Evolutionary conservation across 1,284 basidiomycete genomes (phyloP).

Genomic region (Apiotrichum porosum): DNA sequence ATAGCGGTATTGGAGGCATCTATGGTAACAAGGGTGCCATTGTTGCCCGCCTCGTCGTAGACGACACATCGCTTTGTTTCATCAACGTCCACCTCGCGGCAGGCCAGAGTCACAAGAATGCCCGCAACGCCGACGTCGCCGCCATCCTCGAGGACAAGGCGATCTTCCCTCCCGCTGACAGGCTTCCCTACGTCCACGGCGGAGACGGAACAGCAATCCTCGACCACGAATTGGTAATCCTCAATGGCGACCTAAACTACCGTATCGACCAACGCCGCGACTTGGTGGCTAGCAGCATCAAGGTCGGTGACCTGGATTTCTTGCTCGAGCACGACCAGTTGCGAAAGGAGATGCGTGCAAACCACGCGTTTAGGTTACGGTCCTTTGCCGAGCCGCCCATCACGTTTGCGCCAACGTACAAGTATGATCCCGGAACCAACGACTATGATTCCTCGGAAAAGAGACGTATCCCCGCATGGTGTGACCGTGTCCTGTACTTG

Average conservation of each 20-base stretch:
- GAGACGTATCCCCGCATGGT: conserved; percentile 86
- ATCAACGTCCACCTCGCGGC: conserved; percentile 96
- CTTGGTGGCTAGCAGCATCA: conserved; percentile 64
- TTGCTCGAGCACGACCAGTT: conserved; percentile 83
- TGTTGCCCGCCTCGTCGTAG: conserved; percentile 78
- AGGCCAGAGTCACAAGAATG: conserved; percentile 74
- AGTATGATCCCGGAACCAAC: conserved; percentile 75
- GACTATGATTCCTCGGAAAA: conserved; percentile 88
- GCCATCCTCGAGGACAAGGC: conserved; percentile 76
- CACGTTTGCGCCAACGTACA: conserved; percentile 86
- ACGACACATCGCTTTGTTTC: conserved; percentile 87
- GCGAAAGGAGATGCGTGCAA: conserved; percentile 75
- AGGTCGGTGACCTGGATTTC: conserved; percentile 59
- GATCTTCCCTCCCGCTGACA: conserved; percentile 59
- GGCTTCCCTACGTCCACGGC: conserved; percentile 73
- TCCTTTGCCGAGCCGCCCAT: conserved; percentile 77
- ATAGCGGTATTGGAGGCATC: conserved; percentile 76
- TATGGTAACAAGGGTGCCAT: conserved; percentile 99
- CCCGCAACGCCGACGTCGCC: conserved; percentile 79
- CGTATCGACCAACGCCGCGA: conserved; percentile 88
- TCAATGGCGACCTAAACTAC: conserved; percentile 66
- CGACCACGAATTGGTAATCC: conserved; percentile 90
- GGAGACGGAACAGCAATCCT: conserved; percentile 91
- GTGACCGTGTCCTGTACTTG: conserved; percentile 81
- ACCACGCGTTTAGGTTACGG: conserved; percentile 79